Evolutionary conservation across 352 stramenopile species (phyloP).

Genomic region (Discostella stelligera): DNA sequence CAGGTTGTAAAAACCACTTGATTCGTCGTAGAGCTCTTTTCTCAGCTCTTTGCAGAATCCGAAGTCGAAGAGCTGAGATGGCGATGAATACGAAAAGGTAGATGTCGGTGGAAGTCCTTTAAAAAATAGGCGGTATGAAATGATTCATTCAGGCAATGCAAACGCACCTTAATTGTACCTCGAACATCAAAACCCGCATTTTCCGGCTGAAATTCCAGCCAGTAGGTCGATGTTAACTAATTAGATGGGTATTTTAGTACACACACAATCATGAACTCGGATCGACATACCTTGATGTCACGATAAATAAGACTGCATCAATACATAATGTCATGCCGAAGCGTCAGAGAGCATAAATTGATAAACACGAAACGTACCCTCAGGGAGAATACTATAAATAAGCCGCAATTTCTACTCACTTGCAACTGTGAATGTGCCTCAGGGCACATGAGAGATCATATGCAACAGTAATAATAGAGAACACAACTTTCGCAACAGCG

Average conservation of each 20-base stretch:
- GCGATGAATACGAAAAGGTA: slow-evolving; percentile 2
- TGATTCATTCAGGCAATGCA: not conserved
- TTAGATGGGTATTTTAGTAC: not conserved
- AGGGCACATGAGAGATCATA: slow-evolving; percentile 49
- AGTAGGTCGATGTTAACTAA: not conserved
- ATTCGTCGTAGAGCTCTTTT: slow-evolving; percentile 24
- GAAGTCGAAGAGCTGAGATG: slow-evolving; percentile 65
- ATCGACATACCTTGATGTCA: slow-evolving; percentile 33
- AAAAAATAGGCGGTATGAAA: no score
- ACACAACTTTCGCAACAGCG: slow-evolving; percentile 14
- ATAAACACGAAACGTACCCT: not conserved
- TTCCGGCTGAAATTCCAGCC: slow-evolving; percentile 10
- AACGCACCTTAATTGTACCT: slow-evolving; percentile 53
- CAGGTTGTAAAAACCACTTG: slow-evolving; percentile 43
- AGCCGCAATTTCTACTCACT: slow-evolving; percentile 23
- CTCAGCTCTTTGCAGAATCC: slow-evolving; percentile 52
- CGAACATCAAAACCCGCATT: slow-evolving; percentile 81
- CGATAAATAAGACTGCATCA: slow-evolving; percentile 39
- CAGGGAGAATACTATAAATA: not conserved
- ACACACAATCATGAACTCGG: not conserved
- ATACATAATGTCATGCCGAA: not conserved
- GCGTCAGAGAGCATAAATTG: not conserved
- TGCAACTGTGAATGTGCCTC: slow-evolving; percentile 35
- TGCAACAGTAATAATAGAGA: slow-evolving; percentile 25
- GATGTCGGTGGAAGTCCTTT: not conserved